These are phyloP conservation scores for Golubevia sp. DNA, from an alignment of 1,284 basidiomycete species.

Conservation along the genomic window DNA sequence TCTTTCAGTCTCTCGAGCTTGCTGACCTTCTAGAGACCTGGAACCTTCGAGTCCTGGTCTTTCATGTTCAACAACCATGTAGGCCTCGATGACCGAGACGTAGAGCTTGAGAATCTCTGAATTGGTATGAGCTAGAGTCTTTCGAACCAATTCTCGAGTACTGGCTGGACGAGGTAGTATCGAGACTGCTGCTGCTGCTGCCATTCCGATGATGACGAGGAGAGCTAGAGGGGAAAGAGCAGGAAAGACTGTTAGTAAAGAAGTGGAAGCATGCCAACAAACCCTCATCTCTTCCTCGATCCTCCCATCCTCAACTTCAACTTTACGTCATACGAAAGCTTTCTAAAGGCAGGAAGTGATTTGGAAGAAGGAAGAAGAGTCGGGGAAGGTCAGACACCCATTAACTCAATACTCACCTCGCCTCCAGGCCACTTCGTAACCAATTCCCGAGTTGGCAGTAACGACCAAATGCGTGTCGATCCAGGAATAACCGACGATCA, in stretches of 20 bases:
- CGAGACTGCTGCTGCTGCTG: conserved; percentile 65
- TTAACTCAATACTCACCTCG: conserved; percentile 64
- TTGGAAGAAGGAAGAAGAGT: too few species aligned
- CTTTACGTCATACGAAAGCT: too few species aligned
- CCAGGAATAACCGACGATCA: conserved; percentile 71
- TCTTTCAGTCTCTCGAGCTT: conserved; percentile 44
- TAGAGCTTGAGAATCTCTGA: conserved; percentile 64
- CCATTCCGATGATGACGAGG: conserved; percentile 65
- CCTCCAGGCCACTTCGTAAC: conserved; percentile 68
- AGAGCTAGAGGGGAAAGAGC: conserved; percentile 13
- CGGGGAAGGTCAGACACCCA: too few species aligned
- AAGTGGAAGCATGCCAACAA: too few species aligned
- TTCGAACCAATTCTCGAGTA: conserved; percentile 65
- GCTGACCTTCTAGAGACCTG: conserved; percentile 22
- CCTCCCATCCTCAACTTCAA: too few species aligned
- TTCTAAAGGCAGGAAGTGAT: too few species aligned
- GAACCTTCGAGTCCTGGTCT: conserved; percentile 10
- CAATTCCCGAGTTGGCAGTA: conserved; percentile 66
- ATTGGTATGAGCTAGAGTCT: conserved; percentile 65
- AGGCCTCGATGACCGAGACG: conserved; percentile 64
- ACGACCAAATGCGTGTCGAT: conserved; percentile 67
- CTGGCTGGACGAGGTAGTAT: conserved; percentile 68
- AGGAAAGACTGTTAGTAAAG: neutral
- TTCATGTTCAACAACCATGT: conserved; percentile 62
- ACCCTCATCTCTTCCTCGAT: too few species aligned